Evolutionary conservation across 345 rosid species (phyloP), one percentile per base, ranked within the genome.

Genomic region (Hevea brasiliensis): DNA sequence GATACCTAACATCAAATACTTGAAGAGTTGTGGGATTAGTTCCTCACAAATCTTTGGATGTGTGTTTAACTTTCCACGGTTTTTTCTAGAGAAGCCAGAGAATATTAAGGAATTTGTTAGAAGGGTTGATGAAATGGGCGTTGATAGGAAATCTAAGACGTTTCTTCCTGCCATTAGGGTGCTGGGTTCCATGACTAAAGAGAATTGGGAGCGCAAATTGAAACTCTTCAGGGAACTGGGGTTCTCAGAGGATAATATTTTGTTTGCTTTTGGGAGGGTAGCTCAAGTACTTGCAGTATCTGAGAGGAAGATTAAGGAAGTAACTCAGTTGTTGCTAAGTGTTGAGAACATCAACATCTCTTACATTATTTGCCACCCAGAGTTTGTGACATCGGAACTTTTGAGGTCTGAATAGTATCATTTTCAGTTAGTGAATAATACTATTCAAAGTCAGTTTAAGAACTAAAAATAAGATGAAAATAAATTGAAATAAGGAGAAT

Each of bases 181-280:
- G 10, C 20, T 80, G 65, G 44, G 79, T 72, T 81, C 83, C 3
- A 73, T 75, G 87, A 69, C 20, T 26, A 26, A 6, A 26, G 71
- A 77, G 72, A 80, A 12, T 5, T 84, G 82, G 84, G 81, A 82
- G 67, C 72, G 14, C 20, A 82, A 80, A 59, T 53, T 79, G 81
- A 71, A 72, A 65, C 68, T 80, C 66, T 57, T 84, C 21, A 51
- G 67, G 72, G 45, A 65, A 7, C 60, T 81, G 61, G 85, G 85
- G 45, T 77, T 79, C 21, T 68, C 81, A 6, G 83, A 79, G 37
- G 80, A 71, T 21, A 72, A 84, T 61, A 79, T 75, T 20, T 1
- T 72, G 65, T 64, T 7, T 21, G 26, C 14, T 10, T 4, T 64
- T 41, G n/a, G 20, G 72, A 84, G 42, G 68, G 35, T 12, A 53